Conservation (phyloP, 2,329 filamentous ascomycete species). For the Pseudogymnoascus sp. region DNA sequence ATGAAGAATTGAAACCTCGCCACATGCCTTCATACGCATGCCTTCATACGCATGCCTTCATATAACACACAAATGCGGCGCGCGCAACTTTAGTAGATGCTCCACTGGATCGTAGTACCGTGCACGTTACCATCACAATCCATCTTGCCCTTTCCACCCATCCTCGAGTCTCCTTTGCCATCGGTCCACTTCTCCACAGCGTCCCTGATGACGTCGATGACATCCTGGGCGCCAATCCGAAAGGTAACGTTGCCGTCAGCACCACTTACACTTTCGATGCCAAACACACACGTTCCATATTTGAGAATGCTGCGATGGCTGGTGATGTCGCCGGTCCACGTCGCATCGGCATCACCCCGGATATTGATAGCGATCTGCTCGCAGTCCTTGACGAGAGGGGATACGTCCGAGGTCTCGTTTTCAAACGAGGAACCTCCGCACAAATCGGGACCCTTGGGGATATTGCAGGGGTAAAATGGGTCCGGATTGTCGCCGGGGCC, state of each 20-base stretch:
- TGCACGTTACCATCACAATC: conserved; percentile 22
- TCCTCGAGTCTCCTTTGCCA: conserved; percentile 23
- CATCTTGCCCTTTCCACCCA: conserved; percentile 31
- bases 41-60: too few species aligned
- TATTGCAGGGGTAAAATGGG: too few species aligned
- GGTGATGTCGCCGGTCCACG: conserved; percentile 15
- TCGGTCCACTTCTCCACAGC: conserved; percentile 26
- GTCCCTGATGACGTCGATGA: conserved; percentile 30
- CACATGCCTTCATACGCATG: too few species aligned
- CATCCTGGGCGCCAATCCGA: conserved; percentile 25
- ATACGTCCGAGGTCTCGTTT: too few species aligned
- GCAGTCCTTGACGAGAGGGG: too few species aligned
- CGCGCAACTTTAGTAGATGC: conserved; percentile 24
- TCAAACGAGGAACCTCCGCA: too few species aligned
- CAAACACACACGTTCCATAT: conserved; percentile 28
- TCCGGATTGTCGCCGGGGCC: too few species aligned
- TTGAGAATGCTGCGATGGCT: conserved; percentile 23
- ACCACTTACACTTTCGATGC: conserved; percentile 22
- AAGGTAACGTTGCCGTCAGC: conserved; percentile 26
- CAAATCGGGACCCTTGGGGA: too few species aligned
- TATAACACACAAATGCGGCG: too few species aligned
- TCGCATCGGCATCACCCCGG: conserved; percentile 17
- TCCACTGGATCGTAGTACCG: conserved; percentile 20
- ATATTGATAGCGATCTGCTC: too few species aligned
- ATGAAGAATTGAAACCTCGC: too few species aligned